Evolutionary conservation across 371 early-diverging fungal genomes (phyloP), one percentile per base, ranked within the genome.

Genomic region (Mucor velutinosus): DNA sequence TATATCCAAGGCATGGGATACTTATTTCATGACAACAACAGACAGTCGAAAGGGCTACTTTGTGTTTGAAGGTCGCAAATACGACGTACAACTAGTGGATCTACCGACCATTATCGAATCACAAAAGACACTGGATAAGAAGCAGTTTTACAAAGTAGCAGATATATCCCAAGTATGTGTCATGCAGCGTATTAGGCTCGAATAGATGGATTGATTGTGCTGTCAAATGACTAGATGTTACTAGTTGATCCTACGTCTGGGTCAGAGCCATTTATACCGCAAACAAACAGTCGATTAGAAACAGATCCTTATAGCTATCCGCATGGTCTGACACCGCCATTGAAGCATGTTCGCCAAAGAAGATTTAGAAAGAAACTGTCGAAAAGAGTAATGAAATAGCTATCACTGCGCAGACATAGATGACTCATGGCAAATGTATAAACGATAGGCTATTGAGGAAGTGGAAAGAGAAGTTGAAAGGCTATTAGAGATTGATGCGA

Each of bases 61-160:
- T 53, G 70, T 70, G 12, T 86, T 92, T 62, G 86, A 87, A 29
- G 85, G 84, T n/a, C 47, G 81, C 21, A 72, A 72, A 12, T 92
- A 91, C 60, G 71, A 81, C 12, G 87, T 91, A 17, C 87, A 82
- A 37, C 81, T 99, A 30, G 94, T 97, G 4, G 97, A 97, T 78
- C 75, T 99, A 64, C 99, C 99, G 14, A 95, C 94, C 0, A 94
- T 99, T 64, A 91, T 97, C 25, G 99, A 99, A 79, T 89, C 98
- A 7, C 97, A 97, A 67, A 95, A 98, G 74, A 97, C 97, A 0
- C 77, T 94, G 7, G 97, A 99, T 69, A 92, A 92, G 63, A 97
- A 97, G 72, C 98, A 97, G 73, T 87, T 97, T 69, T 95, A 94
- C 75, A 99, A 99, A 80, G 90, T 97, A n/a, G 95, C 95, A 12